Evolutionary conservation across 225 moss, liverwort and hornwort species (phyloP).

Genomic region (Rhytidiadelphus loreus): DNA sequence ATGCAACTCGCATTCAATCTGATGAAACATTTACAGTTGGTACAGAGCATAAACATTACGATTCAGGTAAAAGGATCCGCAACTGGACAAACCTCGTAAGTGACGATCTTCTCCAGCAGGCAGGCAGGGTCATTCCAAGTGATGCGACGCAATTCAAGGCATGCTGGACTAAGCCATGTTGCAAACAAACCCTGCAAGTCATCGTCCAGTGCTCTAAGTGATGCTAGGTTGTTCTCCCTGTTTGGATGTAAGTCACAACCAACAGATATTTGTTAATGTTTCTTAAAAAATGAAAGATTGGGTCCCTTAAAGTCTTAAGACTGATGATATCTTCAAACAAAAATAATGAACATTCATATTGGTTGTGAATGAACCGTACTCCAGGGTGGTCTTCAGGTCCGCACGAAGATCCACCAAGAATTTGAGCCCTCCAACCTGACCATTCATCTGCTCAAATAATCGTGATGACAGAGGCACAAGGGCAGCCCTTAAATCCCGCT

Average conservation of each 20-base stretch:
- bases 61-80: neutral
- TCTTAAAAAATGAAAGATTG: neutral
- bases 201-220: conserved; percentile 67
- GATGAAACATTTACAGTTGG: neutral
- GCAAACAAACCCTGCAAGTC: conserved; percentile 73
- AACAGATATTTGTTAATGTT: neutral
- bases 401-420: conserved; percentile 91
- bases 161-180: conserved; percentile 86
- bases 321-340: neutral
- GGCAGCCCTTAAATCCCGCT: conserved; percentile 68
- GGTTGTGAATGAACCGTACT: conserved; percentile 30
- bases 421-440: conserved; percentile 78
- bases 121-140: conserved; percentile 79
- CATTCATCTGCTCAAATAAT: conserved; percentile 86
- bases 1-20: neutral
- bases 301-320: neutral
- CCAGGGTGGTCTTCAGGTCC: conserved; percentile 48
- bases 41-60: neutral
- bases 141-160: conserved; percentile 74
- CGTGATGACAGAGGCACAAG: conserved; percentile 73
- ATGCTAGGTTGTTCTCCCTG: conserved; percentile 67
- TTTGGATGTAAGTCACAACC: conserved; percentile 2
- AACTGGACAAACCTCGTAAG: conserved; percentile 50
- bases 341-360: neutral
- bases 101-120: conserved; percentile 81